Evolutionary conservation across 192 early-diverging fungal genomes (phyloP).

Genomic region (Mortierella antarctica): DNA sequence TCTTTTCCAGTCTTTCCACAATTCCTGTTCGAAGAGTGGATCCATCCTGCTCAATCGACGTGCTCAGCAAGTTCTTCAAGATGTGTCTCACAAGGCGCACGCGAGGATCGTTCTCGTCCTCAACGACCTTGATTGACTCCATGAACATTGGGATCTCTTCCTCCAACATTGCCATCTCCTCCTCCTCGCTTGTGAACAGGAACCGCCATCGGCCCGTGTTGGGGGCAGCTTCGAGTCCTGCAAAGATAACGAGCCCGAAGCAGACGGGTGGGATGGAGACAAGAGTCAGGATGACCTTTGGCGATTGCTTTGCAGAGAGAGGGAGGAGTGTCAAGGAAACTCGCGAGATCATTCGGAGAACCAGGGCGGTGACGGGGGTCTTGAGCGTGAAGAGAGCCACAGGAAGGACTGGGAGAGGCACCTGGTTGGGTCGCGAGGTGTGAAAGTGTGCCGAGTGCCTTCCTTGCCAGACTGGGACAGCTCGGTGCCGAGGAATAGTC

Average conservation of each 20-base stretch:
- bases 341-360: conserved; percentile 42
- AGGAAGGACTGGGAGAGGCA: conserved; percentile 24
- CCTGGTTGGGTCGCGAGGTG: conserved; percentile 24
- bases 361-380: conserved; percentile 41
- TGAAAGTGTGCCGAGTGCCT: conserved; percentile 8
- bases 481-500: too few relatives aligned
- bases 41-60: conserved; percentile 41
- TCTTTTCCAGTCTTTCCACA: conserved; percentile 30
- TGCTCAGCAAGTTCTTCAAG: conserved; percentile 32
- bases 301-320: conserved; percentile 38
- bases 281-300: conserved; percentile 40
- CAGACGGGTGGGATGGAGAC: conserved; percentile 48
- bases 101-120: conserved; percentile 30
- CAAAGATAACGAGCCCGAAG: conserved; percentile 48
- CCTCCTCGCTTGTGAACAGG: conserved; percentile 59
- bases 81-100: conserved; percentile 32
- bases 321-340: conserved; percentile 42
- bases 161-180: conserved; percentile 57
- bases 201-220: conserved; percentile 65
- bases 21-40: conserved; percentile 41
- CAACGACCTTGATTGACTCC: conserved; percentile 19
- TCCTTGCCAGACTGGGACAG: too few relatives aligned
- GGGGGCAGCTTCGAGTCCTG: conserved; percentile 59
- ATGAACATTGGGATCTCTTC: conserved; percentile 30
- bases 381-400: conserved; percentile 45